Percentiles rank a stretch among this genome's conserved stretches.
Conservation (phyloP, 768 basidiomycete species). For the Rossbeevera mucosa region DNA sequence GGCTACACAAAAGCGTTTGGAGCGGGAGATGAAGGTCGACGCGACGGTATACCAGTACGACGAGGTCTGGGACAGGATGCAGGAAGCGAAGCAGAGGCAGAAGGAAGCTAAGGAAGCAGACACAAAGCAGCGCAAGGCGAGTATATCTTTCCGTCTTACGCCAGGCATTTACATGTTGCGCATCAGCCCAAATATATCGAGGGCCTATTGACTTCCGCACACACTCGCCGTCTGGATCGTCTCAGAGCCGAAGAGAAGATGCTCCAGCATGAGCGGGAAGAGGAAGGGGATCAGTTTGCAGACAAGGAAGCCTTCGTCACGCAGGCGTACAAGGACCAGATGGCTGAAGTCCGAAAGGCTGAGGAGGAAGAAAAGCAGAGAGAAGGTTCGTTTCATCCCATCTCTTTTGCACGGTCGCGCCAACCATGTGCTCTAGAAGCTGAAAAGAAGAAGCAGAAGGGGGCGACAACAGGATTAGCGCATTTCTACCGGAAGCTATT, state of each 20-base stretch:
- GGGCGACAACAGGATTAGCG: constrained; percentile 69
- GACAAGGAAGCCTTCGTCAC: constrained; percentile 99
- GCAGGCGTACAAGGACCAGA: constrained; percentile 93
- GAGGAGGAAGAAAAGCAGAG: constrained; percentile 88
- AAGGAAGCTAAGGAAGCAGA: constrained; percentile 77
- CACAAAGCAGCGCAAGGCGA: constrained; percentile 70
- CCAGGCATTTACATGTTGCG: constrained; percentile 9
- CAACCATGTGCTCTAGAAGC: constrained; percentile 35
- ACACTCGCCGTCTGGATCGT: constrained; percentile 84
- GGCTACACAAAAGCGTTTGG: constrained; percentile 66
- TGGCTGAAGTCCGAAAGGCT: constrained; percentile 83
- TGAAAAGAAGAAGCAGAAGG: constrained; percentile 56
- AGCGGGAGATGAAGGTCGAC: constrained; percentile 76
- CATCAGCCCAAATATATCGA: constrained; percentile 89
- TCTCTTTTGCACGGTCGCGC: not conserved
- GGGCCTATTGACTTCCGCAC: constrained; percentile 71
- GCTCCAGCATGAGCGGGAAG: constrained; percentile 88
- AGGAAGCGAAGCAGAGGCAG: constrained; percentile 71
- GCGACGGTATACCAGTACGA: constrained; percentile 90
- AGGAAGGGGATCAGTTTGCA: constrained; percentile 87
- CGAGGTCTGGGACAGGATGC: constrained; percentile 94
- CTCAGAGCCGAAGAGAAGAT: constrained; percentile 96
- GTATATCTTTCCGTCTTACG: constrained; percentile 16
- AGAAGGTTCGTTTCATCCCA: constrained; percentile 61
- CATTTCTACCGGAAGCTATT: constrained; percentile 79